phyloP scores from a whole-genome alignment of 1,284 basidiomycete genomes.

The Cryptococcus maquisensis region DNA sequence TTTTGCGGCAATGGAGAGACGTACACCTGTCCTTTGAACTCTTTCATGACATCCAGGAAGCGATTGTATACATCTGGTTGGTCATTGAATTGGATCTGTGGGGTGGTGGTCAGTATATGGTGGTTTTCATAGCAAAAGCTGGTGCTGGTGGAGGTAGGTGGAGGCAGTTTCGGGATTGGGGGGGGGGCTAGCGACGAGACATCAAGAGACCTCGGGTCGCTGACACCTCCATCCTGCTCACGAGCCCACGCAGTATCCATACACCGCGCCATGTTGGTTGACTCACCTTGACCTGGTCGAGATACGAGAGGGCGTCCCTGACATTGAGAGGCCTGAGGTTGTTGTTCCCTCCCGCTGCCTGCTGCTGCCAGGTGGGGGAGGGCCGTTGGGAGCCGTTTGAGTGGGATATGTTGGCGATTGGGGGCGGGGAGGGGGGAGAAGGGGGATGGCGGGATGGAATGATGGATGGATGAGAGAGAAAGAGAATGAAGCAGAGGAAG shows the following conservation, averaged over 20 bases:
- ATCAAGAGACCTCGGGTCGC: background rate
- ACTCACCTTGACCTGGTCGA: slow-evolving; percentile 84
- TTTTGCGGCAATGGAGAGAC: background rate
- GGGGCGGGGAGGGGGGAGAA: background rate
- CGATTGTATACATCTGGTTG: slow-evolving; percentile 95
- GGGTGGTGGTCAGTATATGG: background rate
- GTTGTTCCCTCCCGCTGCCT: background rate
- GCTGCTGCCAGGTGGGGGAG: background rate
- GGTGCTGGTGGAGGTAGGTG: slow-evolving; percentile 12
- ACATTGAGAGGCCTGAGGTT: slow-evolving; percentile 48
- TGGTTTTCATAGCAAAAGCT: background rate
- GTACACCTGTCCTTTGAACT: slow-evolving; percentile 92
- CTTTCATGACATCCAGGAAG: slow-evolving; percentile 99
- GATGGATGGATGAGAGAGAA: background rate
- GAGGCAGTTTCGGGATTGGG: background rate
- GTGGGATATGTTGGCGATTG: background rate
- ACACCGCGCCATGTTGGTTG: background rate
- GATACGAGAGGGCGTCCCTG: slow-evolving; percentile 88
- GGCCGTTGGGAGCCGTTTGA: background rate
- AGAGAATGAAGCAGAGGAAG: background rate
- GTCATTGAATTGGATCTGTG: slow-evolving; percentile 72
- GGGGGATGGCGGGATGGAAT: background rate
- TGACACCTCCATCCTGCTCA: background rate
- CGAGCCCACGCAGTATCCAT: background rate
- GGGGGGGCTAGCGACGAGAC: background rate